Conservation (phyloP, 2,329 filamentous ascomycete species). For the Colletotrichum sp. region DNA sequence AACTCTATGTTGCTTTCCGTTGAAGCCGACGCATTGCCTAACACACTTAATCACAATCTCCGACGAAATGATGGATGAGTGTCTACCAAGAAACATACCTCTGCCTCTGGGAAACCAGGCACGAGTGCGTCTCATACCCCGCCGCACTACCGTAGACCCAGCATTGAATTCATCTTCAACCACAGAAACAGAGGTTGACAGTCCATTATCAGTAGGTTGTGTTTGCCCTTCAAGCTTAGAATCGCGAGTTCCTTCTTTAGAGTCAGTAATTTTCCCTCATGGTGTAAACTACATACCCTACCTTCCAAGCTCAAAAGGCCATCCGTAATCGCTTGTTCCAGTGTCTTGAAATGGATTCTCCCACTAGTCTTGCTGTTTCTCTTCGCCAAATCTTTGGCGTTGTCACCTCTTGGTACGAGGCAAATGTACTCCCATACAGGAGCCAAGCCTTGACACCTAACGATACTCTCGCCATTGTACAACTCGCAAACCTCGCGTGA, state of each 20-base stretch:
- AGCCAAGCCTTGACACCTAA: neutral
- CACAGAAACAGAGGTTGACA: neutral
- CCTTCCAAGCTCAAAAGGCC: neutral
- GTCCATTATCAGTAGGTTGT: rapidly evolving
- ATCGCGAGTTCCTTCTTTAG: neutral
- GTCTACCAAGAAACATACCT: neutral
- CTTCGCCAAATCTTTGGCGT: no score
- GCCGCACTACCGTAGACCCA: neutral
- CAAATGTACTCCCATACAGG: neutral
- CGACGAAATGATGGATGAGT: neutral
- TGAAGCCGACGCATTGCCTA: rapidly evolving
- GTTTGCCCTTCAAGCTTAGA: rapidly evolving
- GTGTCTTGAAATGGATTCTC: neutral
- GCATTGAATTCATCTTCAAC: neutral
- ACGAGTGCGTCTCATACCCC: neutral
- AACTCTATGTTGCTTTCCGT: neutral
- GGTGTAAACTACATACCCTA: neutral
- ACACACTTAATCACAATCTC: neutral
- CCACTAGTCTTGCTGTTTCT: rapidly evolving
- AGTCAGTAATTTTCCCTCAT: neutral
- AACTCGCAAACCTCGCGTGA: constrained; percentile 43
- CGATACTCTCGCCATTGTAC: constrained; percentile 25
- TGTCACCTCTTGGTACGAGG: neutral
- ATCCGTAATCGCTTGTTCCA: neutral
- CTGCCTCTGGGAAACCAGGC: neutral